Conservation (phyloP, 2,329 filamentous ascomycete species). For the Aspergillus sp. region DNA sequence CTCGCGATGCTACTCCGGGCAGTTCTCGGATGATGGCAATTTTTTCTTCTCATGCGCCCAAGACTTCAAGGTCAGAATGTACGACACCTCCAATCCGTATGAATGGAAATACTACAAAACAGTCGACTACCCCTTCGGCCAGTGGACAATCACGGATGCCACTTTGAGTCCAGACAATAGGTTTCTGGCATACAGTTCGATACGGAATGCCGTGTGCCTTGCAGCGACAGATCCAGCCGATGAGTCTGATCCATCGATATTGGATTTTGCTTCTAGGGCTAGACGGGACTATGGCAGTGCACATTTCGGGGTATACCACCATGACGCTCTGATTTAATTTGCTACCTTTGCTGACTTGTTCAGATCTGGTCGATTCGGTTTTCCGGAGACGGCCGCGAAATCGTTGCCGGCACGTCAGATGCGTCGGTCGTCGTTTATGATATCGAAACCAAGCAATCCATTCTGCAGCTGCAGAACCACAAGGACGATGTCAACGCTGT, state of each 20-base stretch:
- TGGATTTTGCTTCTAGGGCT: slow-evolving; percentile 57
- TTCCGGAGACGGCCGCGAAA: slow-evolving; percentile 79
- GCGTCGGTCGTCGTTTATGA: slow-evolving; percentile 82
- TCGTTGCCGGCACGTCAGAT: slow-evolving; percentile 79
- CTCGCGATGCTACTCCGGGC: slow-evolving; percentile 80
- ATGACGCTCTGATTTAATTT: not conserved
- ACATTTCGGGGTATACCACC: slow-evolving; percentile 35
- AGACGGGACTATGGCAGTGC: slow-evolving; percentile 28
- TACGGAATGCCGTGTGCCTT: slow-evolving; percentile 72
- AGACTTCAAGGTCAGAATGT: slow-evolving; percentile 92
- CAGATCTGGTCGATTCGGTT: slow-evolving; percentile 86
- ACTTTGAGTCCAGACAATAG: slow-evolving; percentile 84
- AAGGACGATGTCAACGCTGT: slow-evolving; percentile 90
- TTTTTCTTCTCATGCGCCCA: slow-evolving; percentile 92
- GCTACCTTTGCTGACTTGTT: slow-evolving; percentile 10
- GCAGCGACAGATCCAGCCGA: slow-evolving; percentile 80
- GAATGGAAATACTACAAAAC: slow-evolving; percentile 95
- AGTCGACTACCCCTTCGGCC: slow-evolving; percentile 71
- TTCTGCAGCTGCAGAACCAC: slow-evolving; percentile 70
- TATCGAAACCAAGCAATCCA: slow-evolving; percentile 66
- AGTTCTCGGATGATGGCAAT: slow-evolving; percentile 94
- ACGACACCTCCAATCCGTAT: slow-evolving; percentile 92
- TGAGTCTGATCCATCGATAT: slow-evolving; percentile 63
- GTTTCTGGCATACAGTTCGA: slow-evolving; percentile 85
- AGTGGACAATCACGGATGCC: slow-evolving; percentile 95